These are phyloP conservation scores for Barnettozyma sucrosica DNA, from an alignment of 805 yeast genomes.

Conservation along the genomic window DNA sequence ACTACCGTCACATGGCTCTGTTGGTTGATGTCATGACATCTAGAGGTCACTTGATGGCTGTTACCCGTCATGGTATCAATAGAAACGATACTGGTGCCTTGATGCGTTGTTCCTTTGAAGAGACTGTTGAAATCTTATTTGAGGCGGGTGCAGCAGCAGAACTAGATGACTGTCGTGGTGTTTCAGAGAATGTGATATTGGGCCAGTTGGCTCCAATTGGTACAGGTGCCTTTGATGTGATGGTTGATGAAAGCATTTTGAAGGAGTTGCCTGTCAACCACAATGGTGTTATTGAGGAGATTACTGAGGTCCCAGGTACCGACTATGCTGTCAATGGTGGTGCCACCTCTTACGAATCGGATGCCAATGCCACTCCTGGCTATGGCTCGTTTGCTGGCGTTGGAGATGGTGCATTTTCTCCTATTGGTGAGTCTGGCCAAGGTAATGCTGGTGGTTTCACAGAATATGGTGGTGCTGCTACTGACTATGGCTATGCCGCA, in stretches of 20 bases:
- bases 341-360: constrained; percentile 70
- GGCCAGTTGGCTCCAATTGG: constrained; percentile 99
- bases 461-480: constrained; percentile 51
- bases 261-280: constrained; percentile 36
- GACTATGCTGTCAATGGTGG: constrained; percentile 53
- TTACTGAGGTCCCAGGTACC: constrained; percentile 29
- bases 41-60: constrained; percentile 96
- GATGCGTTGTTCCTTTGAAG: constrained; percentile 99
- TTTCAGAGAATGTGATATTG: constrained; percentile 93
- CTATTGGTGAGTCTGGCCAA: constrained; percentile 81
- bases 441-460: constrained; percentile 74
- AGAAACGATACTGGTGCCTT: constrained; percentile 98
- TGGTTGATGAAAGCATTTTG: constrained; percentile 86
- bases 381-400: constrained; percentile 55
- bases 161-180: constrained; percentile 96
- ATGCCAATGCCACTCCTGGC: constrained; percentile 79
- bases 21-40: constrained; percentile 98
- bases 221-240: constrained; percentile 95
- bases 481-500: constrained; percentile 51
- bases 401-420: constrained; percentile 86
- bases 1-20: constrained; percentile 96
- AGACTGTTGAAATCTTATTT: constrained; percentile 93
- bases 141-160: constrained; percentile 99
- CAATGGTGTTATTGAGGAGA: constrained; percentile 36
- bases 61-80: constrained; percentile 98